Evolutionary conservation across 2,329 filamentous ascomycete genomes (phyloP), one percentile per base, ranked within the genome.

Genomic region (Cadophora gregata): DNA sequence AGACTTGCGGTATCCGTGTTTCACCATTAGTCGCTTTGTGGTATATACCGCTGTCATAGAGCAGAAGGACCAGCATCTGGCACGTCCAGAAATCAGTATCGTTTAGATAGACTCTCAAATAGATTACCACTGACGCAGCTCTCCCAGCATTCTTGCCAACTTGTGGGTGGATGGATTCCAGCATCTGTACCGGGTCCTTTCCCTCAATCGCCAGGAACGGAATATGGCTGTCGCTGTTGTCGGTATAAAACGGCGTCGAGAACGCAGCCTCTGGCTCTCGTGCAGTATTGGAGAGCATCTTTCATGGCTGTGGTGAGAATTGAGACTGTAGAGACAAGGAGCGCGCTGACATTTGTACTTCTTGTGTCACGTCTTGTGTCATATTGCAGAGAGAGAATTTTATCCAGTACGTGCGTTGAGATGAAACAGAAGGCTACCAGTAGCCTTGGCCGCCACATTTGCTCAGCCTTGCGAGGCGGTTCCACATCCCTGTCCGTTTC

Each of bases 1-100:
- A 50, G 42, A 65, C 70, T 63, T 66, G 72, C 71, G 71, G 62
- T 68, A 73, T 19, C 59, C 64, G 67, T 73, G 64, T 25, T 59
- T 67, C 25, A 70, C 62, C 70, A 73, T 68, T 42, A 73, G 50
- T 38, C 47, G 60, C 55, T 73, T 73, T 33, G 69, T 69, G 1
- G 70, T 69, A 33, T 63, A 69, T 42, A 73, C 48, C 16, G 71
- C 66, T 19, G 64, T 67, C 7, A 65, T 64, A 62, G 70, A 72
- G 59, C 62, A 70, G 19, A 69, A 33, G 2, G 50, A 63, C 71
- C 71, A 73, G 53, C 27, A 59, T 16, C 62, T 64, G 25, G 25
- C 19, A 19, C 33, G 21, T 6, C 16, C 31, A 50, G 2, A 42
- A 36, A 53, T 60, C 33, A 60, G 58, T 36, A 60, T 25, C 12